Percentiles rank a stretch among this genome's conserved stretches.
phyloP scores from a whole-genome alignment of 2,329 filamentous ascomycete genomes.

The Tolypocladium cylindrosporum region DNA sequence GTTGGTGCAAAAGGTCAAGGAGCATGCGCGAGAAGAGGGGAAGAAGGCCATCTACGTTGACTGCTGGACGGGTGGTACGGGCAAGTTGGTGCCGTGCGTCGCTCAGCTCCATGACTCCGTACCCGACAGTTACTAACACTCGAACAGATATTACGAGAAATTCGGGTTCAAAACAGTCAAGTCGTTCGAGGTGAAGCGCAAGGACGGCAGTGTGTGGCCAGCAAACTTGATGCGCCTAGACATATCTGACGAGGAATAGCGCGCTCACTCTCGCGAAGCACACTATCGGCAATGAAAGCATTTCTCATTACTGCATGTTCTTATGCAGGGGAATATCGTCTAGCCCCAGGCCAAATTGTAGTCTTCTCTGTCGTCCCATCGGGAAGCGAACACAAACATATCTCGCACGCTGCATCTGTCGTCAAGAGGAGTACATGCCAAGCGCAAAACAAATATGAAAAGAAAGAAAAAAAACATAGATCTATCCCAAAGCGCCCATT shows the following conservation, averaged over 20 bases:
- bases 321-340: background rate
- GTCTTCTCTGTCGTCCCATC: background rate
- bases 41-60: constrained; percentile 15
- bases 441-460: background rate
- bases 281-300: no score
- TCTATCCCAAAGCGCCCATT: background rate
- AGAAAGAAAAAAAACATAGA: background rate
- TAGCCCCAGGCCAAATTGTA: background rate
- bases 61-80: constrained; percentile 15
- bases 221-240: background rate
- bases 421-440: background rate
- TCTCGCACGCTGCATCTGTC: background rate
- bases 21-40: background rate
- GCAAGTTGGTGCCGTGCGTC: constrained; percentile 8
- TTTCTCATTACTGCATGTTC: background rate
- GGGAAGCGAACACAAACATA: background rate
- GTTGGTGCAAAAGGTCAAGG: background rate
- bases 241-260: background rate
- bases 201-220: background rate
- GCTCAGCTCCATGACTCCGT: background rate
- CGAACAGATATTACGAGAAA: background rate
- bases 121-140: background rate
- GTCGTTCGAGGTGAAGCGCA: background rate
- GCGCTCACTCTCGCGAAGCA: background rate
- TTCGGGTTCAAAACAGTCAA: background rate